These are phyloP conservation scores for Tricholoma flavovirens DNA, from an alignment of 768 basidiomycete genomes.

Conservation along the genomic window DNA sequence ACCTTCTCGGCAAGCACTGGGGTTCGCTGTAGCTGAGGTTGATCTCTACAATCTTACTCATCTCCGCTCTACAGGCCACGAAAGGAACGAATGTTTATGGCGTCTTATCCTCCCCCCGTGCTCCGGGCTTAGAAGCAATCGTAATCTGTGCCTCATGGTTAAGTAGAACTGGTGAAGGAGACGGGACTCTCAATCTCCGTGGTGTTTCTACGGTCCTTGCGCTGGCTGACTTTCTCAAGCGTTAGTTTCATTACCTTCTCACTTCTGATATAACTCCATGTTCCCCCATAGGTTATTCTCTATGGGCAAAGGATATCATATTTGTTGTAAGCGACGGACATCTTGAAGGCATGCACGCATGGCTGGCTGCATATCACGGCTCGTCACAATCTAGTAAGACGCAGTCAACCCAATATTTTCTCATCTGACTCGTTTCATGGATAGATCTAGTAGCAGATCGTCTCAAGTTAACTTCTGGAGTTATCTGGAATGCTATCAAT, in stretches of 20 bases:
- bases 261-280: not conserved
- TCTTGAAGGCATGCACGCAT: conserved; percentile 89
- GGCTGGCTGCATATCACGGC: conserved; percentile 81
- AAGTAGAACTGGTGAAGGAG: conserved; percentile 55
- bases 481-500: conserved; percentile 93
- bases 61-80: conserved; percentile 33
- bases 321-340: conserved; percentile 88
- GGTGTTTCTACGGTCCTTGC: conserved; percentile 84
- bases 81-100: conserved; percentile 81
- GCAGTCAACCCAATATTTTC: not conserved
- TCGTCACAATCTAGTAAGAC: conserved; percentile 54
- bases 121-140: conserved; percentile 92
- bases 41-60: not conserved
- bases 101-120: conserved; percentile 73
- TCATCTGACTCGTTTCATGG: not conserved
- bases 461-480: conserved; percentile 67
- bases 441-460: conserved; percentile 63
- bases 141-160: conserved; percentile 90
- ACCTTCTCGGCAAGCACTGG: conserved; percentile 43
- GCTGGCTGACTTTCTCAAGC: conserved; percentile 77
- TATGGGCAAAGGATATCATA: conserved; percentile 94
- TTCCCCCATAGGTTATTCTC: conserved; percentile 56
- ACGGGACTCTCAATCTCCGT: conserved; percentile 67
- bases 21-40: conserved; percentile 35
- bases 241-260: conserved; percentile 35